Percentiles rank a stretch among this genome's conserved stretches.
These are phyloP conservation scores for Colletotrichum agaves DNA, from an alignment of 2,329 filamentous ascomycete species.

Conservation along the genomic window DNA sequence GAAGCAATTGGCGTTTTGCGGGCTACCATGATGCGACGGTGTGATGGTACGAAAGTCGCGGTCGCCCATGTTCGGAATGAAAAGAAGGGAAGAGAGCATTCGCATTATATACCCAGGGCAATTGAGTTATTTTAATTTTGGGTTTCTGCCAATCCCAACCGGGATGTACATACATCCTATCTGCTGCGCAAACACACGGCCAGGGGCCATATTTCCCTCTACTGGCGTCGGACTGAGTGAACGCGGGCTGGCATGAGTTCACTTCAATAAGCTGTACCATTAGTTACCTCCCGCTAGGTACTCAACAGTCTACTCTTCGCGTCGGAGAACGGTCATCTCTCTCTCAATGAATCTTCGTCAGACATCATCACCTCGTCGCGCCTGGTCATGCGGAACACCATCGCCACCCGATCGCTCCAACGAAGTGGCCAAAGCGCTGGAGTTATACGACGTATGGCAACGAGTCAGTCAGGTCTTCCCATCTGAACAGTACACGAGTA, in stretches of 20 bases:
- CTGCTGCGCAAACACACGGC: neutral
- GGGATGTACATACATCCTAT: conserved; percentile 1
- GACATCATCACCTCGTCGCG: neutral
- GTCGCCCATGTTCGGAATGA: conserved; percentile 11
- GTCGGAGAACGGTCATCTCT: neutral
- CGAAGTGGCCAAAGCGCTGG: conserved; percentile 5
- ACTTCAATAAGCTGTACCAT: neutral
- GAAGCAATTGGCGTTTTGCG: conserved; percentile 16
- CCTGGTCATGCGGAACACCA: neutral
- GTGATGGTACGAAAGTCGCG: conserved; percentile 20
- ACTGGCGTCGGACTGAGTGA: neutral
- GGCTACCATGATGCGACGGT: conserved; percentile 1
- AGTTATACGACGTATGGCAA: neutral
- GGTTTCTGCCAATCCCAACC: neutral
- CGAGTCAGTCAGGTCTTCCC: neutral
- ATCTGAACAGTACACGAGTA: neutral
- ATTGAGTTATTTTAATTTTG: conserved; percentile 8
- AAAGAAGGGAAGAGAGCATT: conserved; percentile 9
- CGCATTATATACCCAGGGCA: conserved; percentile 34
- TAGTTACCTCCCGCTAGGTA: neutral
- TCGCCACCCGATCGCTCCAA: neutral
- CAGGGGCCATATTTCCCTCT: neutral
- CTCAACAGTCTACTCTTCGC: neutral
- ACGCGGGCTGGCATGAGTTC: neutral
- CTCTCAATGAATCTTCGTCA: neutral